Conservation (phyloP, 148 eudicot genomes). For the Rhododendron williamsianum region DNA sequence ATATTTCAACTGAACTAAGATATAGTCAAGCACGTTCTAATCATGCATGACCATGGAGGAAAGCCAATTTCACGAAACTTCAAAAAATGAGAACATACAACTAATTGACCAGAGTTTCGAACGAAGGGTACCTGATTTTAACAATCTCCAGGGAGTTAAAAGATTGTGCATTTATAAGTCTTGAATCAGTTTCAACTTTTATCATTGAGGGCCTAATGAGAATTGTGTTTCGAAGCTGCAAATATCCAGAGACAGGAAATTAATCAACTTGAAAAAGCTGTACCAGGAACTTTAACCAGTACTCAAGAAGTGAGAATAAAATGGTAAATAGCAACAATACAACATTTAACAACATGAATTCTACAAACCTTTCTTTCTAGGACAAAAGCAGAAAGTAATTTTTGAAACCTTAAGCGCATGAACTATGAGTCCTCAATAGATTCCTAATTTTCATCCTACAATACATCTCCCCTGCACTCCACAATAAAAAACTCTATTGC, state of each 20-base stretch:
- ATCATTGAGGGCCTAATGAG: slow-evolving; percentile 65
- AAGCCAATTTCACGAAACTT: neutral
- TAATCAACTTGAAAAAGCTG: slow-evolving; percentile 2
- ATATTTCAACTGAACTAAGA: neutral
- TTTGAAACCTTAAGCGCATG: neutral
- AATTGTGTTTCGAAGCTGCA: slow-evolving; percentile 64
- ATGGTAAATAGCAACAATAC: neutral
- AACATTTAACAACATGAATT: neutral
- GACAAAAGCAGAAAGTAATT: neutral
- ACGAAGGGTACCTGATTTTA: slow-evolving; percentile 44
- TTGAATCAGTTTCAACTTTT: slow-evolving; percentile 45
- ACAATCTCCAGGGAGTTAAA: slow-evolving; percentile 68
- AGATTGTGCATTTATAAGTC: slow-evolving; percentile 16
- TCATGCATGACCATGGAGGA: neutral
- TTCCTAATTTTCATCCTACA: neutral
- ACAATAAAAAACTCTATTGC: neutral
- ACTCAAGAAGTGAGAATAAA: neutral
- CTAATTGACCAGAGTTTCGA: neutral
- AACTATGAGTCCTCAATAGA: neutral
- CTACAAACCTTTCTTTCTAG: neutral
- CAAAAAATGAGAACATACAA: neutral
- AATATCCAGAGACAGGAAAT: neutral
- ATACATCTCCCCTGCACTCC: neutral
- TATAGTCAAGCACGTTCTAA: no score
- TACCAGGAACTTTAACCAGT: neutral